phyloP scores from a whole-genome alignment of 179 eudicot genomes.

The Nepenthes alata region DNA sequence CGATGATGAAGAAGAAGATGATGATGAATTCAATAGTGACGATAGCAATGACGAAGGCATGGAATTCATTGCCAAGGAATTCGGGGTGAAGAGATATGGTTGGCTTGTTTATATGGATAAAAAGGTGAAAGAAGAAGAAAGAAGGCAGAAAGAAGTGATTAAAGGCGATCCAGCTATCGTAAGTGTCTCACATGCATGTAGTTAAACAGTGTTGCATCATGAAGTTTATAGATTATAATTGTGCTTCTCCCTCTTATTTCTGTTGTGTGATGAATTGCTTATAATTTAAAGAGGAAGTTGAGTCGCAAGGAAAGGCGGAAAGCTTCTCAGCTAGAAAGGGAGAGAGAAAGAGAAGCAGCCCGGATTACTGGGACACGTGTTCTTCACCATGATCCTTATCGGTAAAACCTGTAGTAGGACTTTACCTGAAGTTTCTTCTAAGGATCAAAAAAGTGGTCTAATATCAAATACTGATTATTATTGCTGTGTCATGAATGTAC shows the following conservation, averaged over 20 bases:
- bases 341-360: constrained; percentile 77
- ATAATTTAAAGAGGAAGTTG: constrained; percentile 59
- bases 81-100: constrained; percentile 92
- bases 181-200: constrained; percentile 20
- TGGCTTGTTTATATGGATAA: constrained; percentile 99
- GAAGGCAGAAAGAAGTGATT: constrained; percentile 88
- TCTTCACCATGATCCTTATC: constrained; percentile 79
- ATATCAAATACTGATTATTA: background rate
- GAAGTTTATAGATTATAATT: background rate
- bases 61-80: constrained; percentile 93
- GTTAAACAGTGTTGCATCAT: background rate
- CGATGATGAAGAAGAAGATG: constrained; percentile 69
- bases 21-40: constrained; percentile 92
- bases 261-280: constrained; percentile 1
- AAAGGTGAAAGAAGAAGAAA: constrained; percentile 93
- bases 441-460: background rate
- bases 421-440: background rate
- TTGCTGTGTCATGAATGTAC: constrained; percentile 15
- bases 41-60: constrained; percentile 89
- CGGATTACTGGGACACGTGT: constrained; percentile 53
- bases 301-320: constrained; percentile 97
- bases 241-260: background rate
- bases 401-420: constrained; percentile 23
- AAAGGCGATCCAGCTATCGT: constrained; percentile 95
- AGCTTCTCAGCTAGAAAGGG: constrained; percentile 86